Base-by-base conservation (phyloP, 1,284 basidiomycete genomes). In the Tremellales sp. region DNA sequence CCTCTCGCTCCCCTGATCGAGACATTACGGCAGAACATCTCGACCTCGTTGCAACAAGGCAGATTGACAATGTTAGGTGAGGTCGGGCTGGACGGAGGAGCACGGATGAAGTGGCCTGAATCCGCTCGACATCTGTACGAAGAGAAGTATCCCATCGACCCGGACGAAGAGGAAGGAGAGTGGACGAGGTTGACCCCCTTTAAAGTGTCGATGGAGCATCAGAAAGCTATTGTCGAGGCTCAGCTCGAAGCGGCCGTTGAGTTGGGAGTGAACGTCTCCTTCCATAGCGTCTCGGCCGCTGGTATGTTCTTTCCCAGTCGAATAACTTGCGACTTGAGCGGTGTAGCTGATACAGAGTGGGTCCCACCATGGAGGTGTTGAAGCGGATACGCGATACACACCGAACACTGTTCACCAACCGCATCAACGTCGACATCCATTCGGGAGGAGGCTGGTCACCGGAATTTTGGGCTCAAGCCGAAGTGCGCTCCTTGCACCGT, bases 71-170 rank as follows among this genome's bases (percentile, higher is more conserved):
- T 77, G 61, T 48, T 78, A 5, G 77, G 77, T 27, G 77, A 78
- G 58, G 64, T 78, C 2, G 77, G 77, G 0, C 57, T 78, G 10
- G 77, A 78, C 53, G 64, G 65, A 1, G 62, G 65, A 17, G 75
- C 75, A 23, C 59, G 69, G 26, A 53, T 76, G 29, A 64, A 72
- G 2, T 68, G 65, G 53, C 68, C 67, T 8, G 40, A 49, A 10
- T 19, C 22, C 7, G 58, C 53, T 2, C 52, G 48, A 31, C 36
- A 54, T 19, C 25, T 57, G 15, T 54, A 58, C 48, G 50, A 27
- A 7, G 60, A 61, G 39, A 36, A 41, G 7, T 35, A 37, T 7
- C 39, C 31, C 8, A 40, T 25, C 11, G 48, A 50, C 17, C 52
- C 54, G 24, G 55, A 57, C 25, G 43, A 54, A 21, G 58, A 48